A percentile compares a stretch with the other conserved stretches of the same genome.
These are phyloP conservation scores for Corymbia calophylla DNA, from an alignment of 441 rosid species.

Conservation along the genomic window DNA sequence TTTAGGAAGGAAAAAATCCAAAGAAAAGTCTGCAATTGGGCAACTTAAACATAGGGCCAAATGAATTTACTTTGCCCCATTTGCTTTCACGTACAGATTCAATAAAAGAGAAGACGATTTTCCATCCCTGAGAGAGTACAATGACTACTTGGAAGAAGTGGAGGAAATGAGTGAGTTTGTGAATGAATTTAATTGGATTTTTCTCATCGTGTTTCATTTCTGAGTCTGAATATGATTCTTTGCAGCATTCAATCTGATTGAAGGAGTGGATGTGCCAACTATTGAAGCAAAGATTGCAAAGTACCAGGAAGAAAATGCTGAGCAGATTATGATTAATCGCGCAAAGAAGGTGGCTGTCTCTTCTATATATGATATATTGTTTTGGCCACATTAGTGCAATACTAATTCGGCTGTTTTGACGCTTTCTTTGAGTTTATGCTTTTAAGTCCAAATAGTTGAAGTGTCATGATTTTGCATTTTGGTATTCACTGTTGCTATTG, in stretches of 20 bases:
- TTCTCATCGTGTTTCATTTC: not conserved
- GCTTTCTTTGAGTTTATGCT: not conserved
- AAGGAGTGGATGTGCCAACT: constrained; percentile 60
- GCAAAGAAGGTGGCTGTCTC: constrained; percentile 56
- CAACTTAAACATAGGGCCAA: not conserved
- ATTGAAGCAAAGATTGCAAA: constrained; percentile 68
- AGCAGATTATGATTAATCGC: constrained; percentile 75
- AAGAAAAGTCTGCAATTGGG: not conserved
- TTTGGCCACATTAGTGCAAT: not conserved
- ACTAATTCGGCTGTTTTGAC: not conserved
- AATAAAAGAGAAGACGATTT: constrained; percentile 91
- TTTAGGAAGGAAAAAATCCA: not conserved
- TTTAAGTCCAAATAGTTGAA: not conserved
- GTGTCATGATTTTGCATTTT: not conserved
- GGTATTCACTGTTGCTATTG: not conserved
- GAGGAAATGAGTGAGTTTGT: constrained; percentile 80
- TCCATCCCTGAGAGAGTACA: constrained; percentile 63
- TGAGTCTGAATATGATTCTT: not conserved
- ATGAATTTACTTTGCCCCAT: not conserved
- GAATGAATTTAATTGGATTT: not conserved
- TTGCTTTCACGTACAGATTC: constrained; percentile 33
- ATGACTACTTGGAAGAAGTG: constrained; percentile 93
- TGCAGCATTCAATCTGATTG: constrained; percentile 65
- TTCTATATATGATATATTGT: not conserved
- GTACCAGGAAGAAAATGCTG: constrained; percentile 81